Evolutionary conservation across 2,329 filamentous ascomycete genomes (phyloP).

Genomic region (Fusarium nodosum): DNA sequence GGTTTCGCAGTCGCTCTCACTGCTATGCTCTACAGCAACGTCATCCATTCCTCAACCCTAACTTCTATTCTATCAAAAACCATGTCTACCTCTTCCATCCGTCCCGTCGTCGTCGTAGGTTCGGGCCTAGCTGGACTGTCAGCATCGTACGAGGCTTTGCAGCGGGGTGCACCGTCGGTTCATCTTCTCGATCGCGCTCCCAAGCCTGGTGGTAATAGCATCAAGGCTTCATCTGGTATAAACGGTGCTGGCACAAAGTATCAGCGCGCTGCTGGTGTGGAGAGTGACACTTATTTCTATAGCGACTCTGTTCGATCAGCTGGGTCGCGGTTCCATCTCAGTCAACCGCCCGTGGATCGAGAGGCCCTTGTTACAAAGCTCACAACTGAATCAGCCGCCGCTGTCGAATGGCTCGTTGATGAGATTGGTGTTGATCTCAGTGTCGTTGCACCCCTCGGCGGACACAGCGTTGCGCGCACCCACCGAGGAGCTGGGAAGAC

Average conservation of each 20-base stretch:
- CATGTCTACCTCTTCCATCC: constrained; percentile 41
- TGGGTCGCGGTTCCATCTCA: constrained; percentile 57
- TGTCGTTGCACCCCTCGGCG: constrained; percentile 70
- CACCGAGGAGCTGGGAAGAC: constrained; percentile 67
- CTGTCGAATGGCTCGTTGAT: constrained; percentile 69
- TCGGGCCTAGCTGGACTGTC: constrained; percentile 74
- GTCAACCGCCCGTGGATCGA: constrained; percentile 50
- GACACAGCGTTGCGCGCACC: constrained; percentile 64
- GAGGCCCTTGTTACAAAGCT: constrained; percentile 64
- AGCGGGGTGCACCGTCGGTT: constrained; percentile 63
- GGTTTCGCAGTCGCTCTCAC: constrained; percentile 48
- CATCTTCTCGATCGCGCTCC: constrained; percentile 70
- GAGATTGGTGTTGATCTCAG: constrained; percentile 70
- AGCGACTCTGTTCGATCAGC: constrained; percentile 70
- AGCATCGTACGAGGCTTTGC: constrained; percentile 69
- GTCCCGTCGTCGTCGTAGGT: constrained; percentile 70
- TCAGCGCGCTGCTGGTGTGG: constrained; percentile 59
- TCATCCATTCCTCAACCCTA: constrained; percentile 37
- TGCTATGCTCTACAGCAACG: constrained; percentile 51
- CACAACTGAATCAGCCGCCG: constrained; percentile 61
- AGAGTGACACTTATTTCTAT: constrained; percentile 61
- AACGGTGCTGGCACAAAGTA: constrained; percentile 72
- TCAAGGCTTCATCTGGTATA: constrained; percentile 77
- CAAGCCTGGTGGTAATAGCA: constrained; percentile 74
- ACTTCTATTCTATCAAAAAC: constrained; percentile 47